Conservation (phyloP, 2,329 filamentous ascomycete species). For the Fusarium lyarnte region DNA sequence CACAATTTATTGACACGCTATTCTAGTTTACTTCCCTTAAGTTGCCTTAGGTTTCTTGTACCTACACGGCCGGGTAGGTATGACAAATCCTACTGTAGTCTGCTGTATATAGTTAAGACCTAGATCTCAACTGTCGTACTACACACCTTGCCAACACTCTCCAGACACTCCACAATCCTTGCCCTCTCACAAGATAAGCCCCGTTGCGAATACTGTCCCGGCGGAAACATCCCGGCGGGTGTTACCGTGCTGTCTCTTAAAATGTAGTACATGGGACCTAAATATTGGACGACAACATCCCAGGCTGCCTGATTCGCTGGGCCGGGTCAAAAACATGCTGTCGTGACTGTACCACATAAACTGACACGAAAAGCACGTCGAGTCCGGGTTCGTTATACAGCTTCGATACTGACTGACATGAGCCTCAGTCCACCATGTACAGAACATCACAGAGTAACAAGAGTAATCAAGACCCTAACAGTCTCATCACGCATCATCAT, state of each 20-base stretch:
- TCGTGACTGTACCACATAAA: neutral
- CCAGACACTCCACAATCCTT: neutral
- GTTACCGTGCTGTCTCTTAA: constrained; percentile 7
- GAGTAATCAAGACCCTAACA: neutral
- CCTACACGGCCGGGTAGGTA: neutral
- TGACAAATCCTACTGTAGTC: neutral
- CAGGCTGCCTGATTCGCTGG: constrained; percentile 26
- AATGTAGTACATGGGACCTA: neutral
- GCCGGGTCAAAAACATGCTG: constrained; percentile 15
- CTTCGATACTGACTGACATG: neutral
- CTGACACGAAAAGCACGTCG: neutral
- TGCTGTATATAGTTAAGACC: neutral
- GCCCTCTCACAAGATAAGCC: constrained; percentile 25
- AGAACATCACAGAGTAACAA: neutral
- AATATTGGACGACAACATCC: neutral
- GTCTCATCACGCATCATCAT: constrained; percentile 15
- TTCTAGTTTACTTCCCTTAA: neutral
- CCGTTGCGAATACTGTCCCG: neutral
- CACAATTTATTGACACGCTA: neutral
- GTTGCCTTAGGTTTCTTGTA: neutral
- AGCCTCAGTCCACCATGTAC: neutral
- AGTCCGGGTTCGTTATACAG: constrained; percentile 7
- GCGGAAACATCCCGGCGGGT: constrained; percentile 31
- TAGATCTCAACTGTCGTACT: constrained; percentile 5
- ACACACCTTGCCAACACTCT: neutral